Percentiles rank a stretch among this genome's conserved stretches.
These are phyloP conservation scores for Aspergillus sp. DNA, from an alignment of 2,329 filamentous ascomycete species.

Conservation along the genomic window DNA sequence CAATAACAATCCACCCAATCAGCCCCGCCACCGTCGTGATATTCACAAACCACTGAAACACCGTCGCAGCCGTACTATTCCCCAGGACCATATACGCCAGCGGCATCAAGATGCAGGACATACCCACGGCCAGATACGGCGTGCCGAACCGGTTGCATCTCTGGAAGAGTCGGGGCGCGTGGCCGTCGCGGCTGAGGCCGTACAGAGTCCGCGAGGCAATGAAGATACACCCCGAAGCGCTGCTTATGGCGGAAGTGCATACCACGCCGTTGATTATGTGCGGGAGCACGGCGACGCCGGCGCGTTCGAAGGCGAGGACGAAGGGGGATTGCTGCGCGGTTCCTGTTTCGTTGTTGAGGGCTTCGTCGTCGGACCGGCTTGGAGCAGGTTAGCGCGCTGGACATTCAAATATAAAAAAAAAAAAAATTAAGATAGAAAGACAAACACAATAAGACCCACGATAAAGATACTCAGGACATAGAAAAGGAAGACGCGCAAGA, in stretches of 20 bases:
- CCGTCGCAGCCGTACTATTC: background rate
- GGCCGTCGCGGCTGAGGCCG: background rate
- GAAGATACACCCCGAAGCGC: background rate
- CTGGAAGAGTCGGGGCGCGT: conserved; percentile 3
- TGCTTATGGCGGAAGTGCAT: background rate
- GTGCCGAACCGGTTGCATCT: background rate
- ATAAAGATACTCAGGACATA: background rate
- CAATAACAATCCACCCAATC: background rate
- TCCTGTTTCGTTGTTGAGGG: background rate
- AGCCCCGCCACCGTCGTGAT: background rate
- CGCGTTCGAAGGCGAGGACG: background rate
- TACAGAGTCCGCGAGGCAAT: conserved; percentile 3
- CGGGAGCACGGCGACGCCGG: conserved; percentile 2
- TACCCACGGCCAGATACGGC: background rate
- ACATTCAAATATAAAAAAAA: too few relatives aligned
- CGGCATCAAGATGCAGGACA: background rate
- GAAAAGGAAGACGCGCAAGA: background rate
- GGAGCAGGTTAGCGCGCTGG: background rate
- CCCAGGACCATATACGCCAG: background rate
- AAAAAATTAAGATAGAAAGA: too few relatives aligned
- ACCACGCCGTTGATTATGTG: conserved; percentile 6
- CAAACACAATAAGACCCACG: background rate
- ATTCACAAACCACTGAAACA: background rate
- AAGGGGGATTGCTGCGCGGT: background rate
- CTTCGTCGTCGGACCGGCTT: background rate